Evolutionary conservation across 2,329 filamentous ascomycete species (phyloP), one percentile per base, ranked within the genome.

Genomic region (Xylaria sp.): DNA sequence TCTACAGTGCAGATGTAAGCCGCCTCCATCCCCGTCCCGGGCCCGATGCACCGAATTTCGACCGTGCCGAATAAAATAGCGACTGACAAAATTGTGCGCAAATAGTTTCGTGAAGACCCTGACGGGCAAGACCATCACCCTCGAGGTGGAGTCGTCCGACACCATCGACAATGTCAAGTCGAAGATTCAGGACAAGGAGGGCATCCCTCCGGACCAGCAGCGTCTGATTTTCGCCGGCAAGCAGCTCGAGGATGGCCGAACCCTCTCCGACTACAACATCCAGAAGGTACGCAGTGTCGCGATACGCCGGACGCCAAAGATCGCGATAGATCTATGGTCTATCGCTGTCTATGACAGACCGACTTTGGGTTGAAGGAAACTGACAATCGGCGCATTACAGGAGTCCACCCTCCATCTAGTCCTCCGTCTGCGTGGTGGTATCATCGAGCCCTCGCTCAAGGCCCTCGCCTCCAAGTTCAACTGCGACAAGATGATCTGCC

Each of bases 91-190:
- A 57, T 63, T 64, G 62, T 66, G 57, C 56, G 62, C 50, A 8
- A 64, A 67, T 80, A 95, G 91, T 88, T 97, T 97, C 89, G 93
- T 97, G 83, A 97, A 97, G 89, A 97, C 93, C 86, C 91, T 97
- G 76, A 97, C 93, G 86, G 93, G 94, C 82, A 97, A 97, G 91
- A 97, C 93, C 80, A 97, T 97, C 86, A 97, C 94, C 81, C 89
- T 97, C 73, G 93, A 97, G 89, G 92, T 97, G 78, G 93, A 97
- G 88, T 96, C 92, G 74, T 91, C 87, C 75, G 93, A 97, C 82
- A 97, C 93, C 73, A 97, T 97, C 84, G 93, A 97, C 88, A 97
- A 97, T 87, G 93, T 97, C 81, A 97, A 97, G 89, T 89, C 88
- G 83, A 97, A 97, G 90, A 97, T 97, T 79, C 93, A 97, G 84